Evolutionary conservation across 192 early-diverging fungal species (phyloP).

Genomic region (Powellomyces hirtus): DNA sequence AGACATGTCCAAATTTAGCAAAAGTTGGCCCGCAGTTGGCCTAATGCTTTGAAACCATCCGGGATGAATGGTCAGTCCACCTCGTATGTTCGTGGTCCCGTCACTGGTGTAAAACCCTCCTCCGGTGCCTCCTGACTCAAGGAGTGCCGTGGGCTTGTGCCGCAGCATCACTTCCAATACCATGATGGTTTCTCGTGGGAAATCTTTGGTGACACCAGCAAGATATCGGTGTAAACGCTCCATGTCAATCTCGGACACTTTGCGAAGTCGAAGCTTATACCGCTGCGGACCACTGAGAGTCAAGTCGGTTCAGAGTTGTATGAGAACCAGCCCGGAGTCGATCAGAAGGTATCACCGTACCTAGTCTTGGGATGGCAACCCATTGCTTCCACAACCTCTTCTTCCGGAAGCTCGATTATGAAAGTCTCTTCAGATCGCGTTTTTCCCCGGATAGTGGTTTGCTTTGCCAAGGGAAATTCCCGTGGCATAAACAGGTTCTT

Average conservation of each 20-base stretch:
- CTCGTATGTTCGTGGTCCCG: constrained; percentile 43
- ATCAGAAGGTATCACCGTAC: background rate
- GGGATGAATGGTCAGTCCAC: constrained; percentile 84
- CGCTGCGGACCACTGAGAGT: constrained; percentile 36
- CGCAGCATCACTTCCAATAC: constrained; percentile 76
- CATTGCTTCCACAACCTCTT: constrained; percentile 12
- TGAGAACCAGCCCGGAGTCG: background rate
- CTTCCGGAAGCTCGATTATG: constrained; percentile 8
- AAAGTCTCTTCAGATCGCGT: constrained; percentile 3
- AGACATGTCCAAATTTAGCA: constrained; percentile 57
- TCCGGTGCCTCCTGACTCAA: constrained; percentile 71
- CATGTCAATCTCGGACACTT: constrained; percentile 64
- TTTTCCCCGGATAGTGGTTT: background rate
- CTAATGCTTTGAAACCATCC: constrained; percentile 87
- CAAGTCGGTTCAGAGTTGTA: background rate
- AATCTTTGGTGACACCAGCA: constrained; percentile 38
- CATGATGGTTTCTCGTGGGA: constrained; percentile 48
- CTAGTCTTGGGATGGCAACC: background rate
- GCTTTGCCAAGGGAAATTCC: background rate
- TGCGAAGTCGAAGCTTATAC: constrained; percentile 67
- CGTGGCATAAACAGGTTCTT: constrained; percentile 13
- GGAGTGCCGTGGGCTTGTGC: constrained; percentile 59
- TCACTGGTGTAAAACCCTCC: constrained; percentile 85
- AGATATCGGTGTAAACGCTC: constrained; percentile 39
- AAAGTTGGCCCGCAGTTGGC: constrained; percentile 62